Evolutionary conservation across 495 filamentous ascomycete species (phyloP).

Genomic region (Poronia punctata): DNA sequence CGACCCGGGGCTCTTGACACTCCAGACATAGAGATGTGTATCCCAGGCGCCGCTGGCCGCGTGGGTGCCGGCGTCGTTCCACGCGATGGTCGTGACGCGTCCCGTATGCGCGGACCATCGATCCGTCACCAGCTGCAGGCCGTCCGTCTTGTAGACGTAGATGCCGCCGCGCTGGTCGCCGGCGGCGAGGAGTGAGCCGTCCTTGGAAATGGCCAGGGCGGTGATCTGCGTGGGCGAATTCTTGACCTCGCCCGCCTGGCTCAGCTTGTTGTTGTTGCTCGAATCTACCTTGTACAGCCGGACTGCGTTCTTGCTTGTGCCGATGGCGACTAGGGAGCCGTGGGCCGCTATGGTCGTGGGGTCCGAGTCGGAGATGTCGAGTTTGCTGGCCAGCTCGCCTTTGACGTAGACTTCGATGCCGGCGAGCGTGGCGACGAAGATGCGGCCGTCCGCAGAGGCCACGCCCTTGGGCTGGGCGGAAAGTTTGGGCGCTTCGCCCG

Average conservation of each 20-base stretch:
- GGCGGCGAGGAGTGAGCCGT: conserved; percentile 66
- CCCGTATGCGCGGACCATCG: conserved; percentile 92
- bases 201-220: conserved; percentile 68
- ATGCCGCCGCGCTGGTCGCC: conserved; percentile 86
- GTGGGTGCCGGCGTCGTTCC: conserved; percentile 68
- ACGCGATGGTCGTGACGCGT: conserved; percentile 73
- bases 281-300: conserved; percentile 59
- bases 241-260: conserved; percentile 37
- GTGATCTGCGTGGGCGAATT: conserved; percentile 53
- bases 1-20: conserved; percentile 71
- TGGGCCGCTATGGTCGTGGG: conserved; percentile 64
- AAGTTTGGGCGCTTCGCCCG: conserved; percentile 39
- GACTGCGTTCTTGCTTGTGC: conserved; percentile 61
- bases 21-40: conserved; percentile 90
- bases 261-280: conserved; percentile 39
- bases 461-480: conserved; percentile 47
- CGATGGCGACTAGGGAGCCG: conserved; percentile 63
- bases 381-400: conserved; percentile 46
- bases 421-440: conserved; percentile 59
- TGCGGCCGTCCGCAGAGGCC: conserved; percentile 32
- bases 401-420: conserved; percentile 59
- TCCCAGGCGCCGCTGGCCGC: conserved; percentile 81
- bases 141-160: conserved; percentile 58
- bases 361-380: conserved; percentile 43
- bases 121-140: conserved; percentile 56